These are phyloP conservation scores for Jackrogersella minutella DNA, from an alignment of 495 filamentous ascomycete genomes.

Conservation along the genomic window DNA sequence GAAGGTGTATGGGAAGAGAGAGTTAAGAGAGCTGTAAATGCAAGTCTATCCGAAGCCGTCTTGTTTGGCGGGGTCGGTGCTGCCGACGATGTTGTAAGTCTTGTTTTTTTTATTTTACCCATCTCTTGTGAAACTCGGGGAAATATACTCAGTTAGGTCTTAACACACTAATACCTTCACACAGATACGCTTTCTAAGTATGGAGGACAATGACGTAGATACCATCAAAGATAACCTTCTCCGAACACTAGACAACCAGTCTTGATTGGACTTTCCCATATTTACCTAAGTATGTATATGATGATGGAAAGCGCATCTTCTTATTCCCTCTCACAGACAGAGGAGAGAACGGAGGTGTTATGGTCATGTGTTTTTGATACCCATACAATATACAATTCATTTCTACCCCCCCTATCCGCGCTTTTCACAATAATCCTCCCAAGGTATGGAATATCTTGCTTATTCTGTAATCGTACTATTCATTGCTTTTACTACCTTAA, in stretches of 20 bases:
- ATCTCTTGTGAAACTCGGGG: constrained; percentile 4
- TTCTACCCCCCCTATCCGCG: constrained; percentile 4
- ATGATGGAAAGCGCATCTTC: constrained; percentile 20
- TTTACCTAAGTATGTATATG: background rate
- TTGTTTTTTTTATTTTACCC: background rate
- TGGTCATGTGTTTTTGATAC: constrained; percentile 29
- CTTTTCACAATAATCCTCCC: constrained; percentile 1
- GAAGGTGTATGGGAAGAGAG: constrained; percentile 92
- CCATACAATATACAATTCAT: constrained; percentile 24
- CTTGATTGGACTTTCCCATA: constrained; percentile 24
- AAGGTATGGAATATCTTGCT: constrained; percentile 21
- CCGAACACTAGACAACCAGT: constrained; percentile 55
- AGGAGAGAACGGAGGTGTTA: too few relatives aligned
- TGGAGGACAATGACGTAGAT: constrained; percentile 67
- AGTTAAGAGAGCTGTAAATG: constrained; percentile 76
- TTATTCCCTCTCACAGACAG: background rate
- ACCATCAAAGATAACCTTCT: constrained; percentile 68
- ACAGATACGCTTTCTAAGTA: constrained; percentile 74
- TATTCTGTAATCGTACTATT: constrained; percentile 25
- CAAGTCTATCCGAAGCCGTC: constrained; percentile 77
- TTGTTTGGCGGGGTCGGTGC: constrained; percentile 71
- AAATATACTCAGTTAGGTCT: constrained; percentile 4
- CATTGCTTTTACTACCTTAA: constrained; percentile 9
- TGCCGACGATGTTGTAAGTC: constrained; percentile 73
- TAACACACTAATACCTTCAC: constrained; percentile 36